Evolutionary conservation across 768 basidiomycete species (phyloP), one percentile per base, ranked within the genome.

Genomic region (Agrocybe praecox): DNA sequence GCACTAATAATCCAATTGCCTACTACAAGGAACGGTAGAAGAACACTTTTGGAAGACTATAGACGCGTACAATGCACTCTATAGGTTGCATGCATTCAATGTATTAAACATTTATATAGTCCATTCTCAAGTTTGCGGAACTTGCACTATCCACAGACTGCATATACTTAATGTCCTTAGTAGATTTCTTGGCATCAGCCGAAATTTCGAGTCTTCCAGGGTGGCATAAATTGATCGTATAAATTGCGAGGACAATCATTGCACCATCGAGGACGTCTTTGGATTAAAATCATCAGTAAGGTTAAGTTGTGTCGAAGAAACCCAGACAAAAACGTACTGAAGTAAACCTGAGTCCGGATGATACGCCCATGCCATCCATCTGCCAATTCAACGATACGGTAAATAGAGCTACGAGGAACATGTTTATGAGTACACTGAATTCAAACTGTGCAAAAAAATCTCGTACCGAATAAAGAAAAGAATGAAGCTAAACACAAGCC

Each of bases 321-420:
- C 5, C 19, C 11, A 15, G 15, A 12, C 11, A 22, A 21, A 2
- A 15, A 43, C 61, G 15, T 54, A 65, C 63, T 66, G 56, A 66
- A 66, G 49, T 74, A 75, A 10, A 72, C 57, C 59, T 81, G 63
- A 0, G 74, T 78, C 2, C 62, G 59, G 34, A 77, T 75, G 51
- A 80, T 71, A 6, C 63, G 59, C 5, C 79, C 77, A 21, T 60
- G 59, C 79, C 79, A 80, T 6, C 78, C 74, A 43, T 75, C 74
- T 6, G 67, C 49, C 2, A 80, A 69, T 60, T 79, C 78, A 42
- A 76, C 68, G 3, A 73, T 75, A 34, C 78, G 72, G 63, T 80
- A 80, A 15, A 80, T 65, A 7, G 72, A 68, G 36, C 77, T 80
- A 50, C 8, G 32, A 4, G 9, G 26, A 29, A 18, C 15, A 42